Evolutionary conservation across 2,329 filamentous ascomycete species (phyloP).

Genomic region (Aspergillus neotritici): DNA sequence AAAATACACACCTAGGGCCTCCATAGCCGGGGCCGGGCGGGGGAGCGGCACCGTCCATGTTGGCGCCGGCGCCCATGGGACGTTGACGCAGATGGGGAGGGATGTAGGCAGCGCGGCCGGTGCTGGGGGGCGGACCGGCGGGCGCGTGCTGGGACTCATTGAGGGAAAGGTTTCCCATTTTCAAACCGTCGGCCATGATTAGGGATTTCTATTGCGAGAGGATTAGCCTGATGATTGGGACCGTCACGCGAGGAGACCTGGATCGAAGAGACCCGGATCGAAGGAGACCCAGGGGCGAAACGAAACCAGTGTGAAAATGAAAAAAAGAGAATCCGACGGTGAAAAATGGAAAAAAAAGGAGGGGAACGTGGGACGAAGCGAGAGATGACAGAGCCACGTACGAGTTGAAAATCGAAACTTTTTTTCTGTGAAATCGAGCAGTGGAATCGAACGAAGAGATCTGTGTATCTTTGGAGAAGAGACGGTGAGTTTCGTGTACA

Average conservation of each 20-base stretch:
- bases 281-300: constrained; percentile 5
- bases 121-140: constrained; percentile 38
- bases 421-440: constrained; percentile 5
- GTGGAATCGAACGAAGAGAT: background rate
- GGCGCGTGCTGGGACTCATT: constrained; percentile 59
- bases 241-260: too few species aligned
- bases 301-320: background rate
- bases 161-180: constrained; percentile 42
- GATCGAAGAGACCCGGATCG: constrained; percentile 2
- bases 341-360: background rate
- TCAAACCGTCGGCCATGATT: constrained; percentile 38
- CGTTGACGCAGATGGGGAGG: constrained; percentile 57
- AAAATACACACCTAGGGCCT: constrained; percentile 32
- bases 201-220: constrained; percentile 16
- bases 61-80: constrained; percentile 31
- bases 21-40: constrained; percentile 21
- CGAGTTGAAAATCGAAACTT: constrained; percentile 5
- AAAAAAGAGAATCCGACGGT: constrained; percentile 6
- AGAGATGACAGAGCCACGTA: constrained; percentile 2
- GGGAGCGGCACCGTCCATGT: constrained; percentile 35
- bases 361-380: background rate
- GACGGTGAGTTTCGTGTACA: constrained; percentile 14
- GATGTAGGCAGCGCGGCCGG: constrained; percentile 59
- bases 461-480: constrained; percentile 3
- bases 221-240: background rate